Evolutionary conservation across 2,329 filamentous ascomycete species (phyloP).

Genomic region (Diaporthe citriasiana): DNA sequence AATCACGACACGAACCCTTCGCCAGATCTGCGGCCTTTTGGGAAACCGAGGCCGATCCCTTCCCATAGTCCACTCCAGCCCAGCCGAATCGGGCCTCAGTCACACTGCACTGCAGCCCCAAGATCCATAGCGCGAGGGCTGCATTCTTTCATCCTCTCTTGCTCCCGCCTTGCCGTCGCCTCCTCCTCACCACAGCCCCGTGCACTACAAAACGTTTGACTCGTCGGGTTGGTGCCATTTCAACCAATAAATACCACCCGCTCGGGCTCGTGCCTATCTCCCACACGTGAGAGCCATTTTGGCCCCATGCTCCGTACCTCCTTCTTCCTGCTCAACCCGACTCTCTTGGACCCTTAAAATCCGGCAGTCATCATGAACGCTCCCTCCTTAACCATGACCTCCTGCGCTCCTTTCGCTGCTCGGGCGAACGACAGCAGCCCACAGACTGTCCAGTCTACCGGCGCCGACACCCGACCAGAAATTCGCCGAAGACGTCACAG

Average conservation of each 20-base stretch:
- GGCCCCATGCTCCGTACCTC: background rate
- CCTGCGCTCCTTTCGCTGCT: slow-evolving; percentile 26
- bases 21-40: slow-evolving; percentile 5
- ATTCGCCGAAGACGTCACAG: slow-evolving; percentile 67
- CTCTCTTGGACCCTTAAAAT: background rate
- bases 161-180: slow-evolving; percentile 16
- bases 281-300: slow-evolving; percentile 9
- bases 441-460: slow-evolving; percentile 37
- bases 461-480: slow-evolving; percentile 51
- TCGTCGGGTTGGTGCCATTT: background rate
- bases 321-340: background rate
- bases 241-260: slow-evolving; percentile 17
- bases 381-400: slow-evolving; percentile 36
- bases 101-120: slow-evolving; percentile 23
- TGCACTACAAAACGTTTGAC: background rate
- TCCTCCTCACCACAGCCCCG: background rate
- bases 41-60: slow-evolving; percentile 3
- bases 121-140: slow-evolving; percentile 21
- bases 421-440: slow-evolving; percentile 51
- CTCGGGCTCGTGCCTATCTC: slow-evolving; percentile 4
- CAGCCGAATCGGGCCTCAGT: slow-evolving; percentile 1
- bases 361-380: slow-evolving; percentile 26
- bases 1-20: slow-evolving; percentile 8
- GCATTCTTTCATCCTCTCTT: background rate
- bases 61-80: slow-evolving; percentile 3